Percentiles rank a stretch among this genome's conserved stretches.
phyloP scores from a whole-genome alignment of 805 yeast species.

The Wickerhamomyces pijperi region DNA sequence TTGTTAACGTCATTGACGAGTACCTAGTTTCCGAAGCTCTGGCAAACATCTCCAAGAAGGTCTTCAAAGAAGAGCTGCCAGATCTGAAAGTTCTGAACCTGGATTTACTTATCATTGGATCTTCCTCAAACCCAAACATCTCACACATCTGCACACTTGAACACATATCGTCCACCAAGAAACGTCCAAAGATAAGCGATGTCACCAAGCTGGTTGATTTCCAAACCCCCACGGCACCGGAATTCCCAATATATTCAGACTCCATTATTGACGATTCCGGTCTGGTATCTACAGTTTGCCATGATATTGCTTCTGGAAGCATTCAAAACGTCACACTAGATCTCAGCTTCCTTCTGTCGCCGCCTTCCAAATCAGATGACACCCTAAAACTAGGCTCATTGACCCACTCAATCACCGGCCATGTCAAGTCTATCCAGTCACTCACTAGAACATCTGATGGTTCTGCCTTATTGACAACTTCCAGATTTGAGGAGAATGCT shows the following conservation, averaged over 20 bases:
- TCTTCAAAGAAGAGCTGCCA: constrained; percentile 14
- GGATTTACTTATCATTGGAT: constrained; percentile 17
- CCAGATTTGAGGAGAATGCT: constrained; percentile 51
- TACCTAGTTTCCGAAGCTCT: constrained; percentile 22
- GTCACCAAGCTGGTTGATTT: constrained; percentile 26
- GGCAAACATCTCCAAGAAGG: constrained; percentile 3
- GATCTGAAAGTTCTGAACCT: constrained; percentile 25
- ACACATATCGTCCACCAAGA: constrained; percentile 31
- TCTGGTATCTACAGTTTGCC: constrained; percentile 31
- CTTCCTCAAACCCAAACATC: not conserved
- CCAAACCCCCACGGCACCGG: constrained; percentile 14
- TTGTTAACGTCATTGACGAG: constrained; percentile 31
- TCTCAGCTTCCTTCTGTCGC: constrained; percentile 13
- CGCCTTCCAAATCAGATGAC: constrained; percentile 3
- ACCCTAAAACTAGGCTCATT: constrained; percentile 17
- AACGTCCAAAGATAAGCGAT: constrained; percentile 43
- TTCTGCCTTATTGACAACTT: constrained; percentile 42
- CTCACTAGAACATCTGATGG: constrained; percentile 62
- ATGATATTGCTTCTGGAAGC: constrained; percentile 29
- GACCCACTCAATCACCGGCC: constrained; percentile 68
- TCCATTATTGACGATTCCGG: constrained; percentile 12
- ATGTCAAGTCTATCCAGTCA: constrained; percentile 64
- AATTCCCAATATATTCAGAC: constrained; percentile 26
- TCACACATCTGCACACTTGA: constrained; percentile 30
- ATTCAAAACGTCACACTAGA: constrained; percentile 23